Percentiles rank a stretch among this genome's conserved stretches.
These are phyloP conservation scores for Psilocybe sp. DNA, from an alignment of 768 basidiomycete genomes.

Conservation along the genomic window DNA sequence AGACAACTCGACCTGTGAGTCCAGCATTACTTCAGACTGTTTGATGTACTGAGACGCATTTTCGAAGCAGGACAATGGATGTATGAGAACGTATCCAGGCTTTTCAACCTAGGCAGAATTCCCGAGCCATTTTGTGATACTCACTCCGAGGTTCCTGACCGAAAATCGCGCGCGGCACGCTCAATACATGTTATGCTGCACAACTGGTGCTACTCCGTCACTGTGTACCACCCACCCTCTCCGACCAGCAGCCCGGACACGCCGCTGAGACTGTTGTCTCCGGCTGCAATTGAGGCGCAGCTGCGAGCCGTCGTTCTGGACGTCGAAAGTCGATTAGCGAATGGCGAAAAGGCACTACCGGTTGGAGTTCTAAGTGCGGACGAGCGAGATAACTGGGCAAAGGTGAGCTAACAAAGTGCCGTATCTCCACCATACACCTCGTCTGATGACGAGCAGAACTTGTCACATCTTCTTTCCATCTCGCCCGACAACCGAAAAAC, in stretches of 20 bases:
- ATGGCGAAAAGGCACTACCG: constrained; percentile 55
- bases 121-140: constrained; percentile 67
- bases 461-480: constrained; percentile 62
- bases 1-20: constrained; percentile 63
- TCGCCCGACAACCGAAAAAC: constrained; percentile 62
- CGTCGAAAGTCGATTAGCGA: constrained; percentile 45
- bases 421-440: not conserved
- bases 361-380: constrained; percentile 79
- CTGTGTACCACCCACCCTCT: constrained; percentile 50
- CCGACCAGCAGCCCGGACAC: constrained; percentile 17
- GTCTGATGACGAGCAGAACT: constrained; percentile 51
- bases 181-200: constrained; percentile 70
- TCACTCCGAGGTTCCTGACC: constrained; percentile 46
- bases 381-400: constrained; percentile 78
- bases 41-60: not conserved
- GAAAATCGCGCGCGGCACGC: constrained; percentile 44
- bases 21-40: not conserved
- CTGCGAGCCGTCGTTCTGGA: constrained; percentile 52
- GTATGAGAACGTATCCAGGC: constrained; percentile 47
- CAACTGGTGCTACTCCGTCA: constrained; percentile 78
- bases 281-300: constrained; percentile 40
- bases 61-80: constrained; percentile 58
- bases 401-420: constrained; percentile 41
- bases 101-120: constrained; percentile 79
- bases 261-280: constrained; percentile 28